These are phyloP conservation scores for Cubamyces lactineus DNA, from an alignment of 768 basidiomycete species.

Conservation along the genomic window DNA sequence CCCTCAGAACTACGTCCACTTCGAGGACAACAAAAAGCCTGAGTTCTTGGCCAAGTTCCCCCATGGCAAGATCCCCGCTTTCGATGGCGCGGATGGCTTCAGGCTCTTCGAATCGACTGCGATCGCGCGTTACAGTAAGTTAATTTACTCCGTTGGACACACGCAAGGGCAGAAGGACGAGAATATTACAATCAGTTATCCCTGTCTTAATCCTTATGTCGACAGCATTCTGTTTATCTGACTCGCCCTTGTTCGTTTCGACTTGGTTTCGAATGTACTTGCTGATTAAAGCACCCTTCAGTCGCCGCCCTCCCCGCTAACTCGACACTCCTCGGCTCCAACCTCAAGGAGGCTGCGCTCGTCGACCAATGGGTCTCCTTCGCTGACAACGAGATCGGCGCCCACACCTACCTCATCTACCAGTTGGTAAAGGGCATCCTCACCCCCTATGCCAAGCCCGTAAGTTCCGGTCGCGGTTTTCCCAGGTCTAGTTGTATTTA, in stretches of 20 bases:
- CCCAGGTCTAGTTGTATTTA: neutral
- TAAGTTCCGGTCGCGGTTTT: slow-evolving; percentile 40
- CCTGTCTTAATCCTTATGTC: slow-evolving; percentile 64
- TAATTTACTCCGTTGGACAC: slow-evolving; percentile 6
- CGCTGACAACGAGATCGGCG: slow-evolving; percentile 64
- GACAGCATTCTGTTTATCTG: slow-evolving; percentile 38
- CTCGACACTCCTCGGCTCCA: slow-evolving; percentile 72
- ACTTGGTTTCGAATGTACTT: slow-evolving; percentile 23
- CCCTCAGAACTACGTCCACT: slow-evolving; percentile 58
- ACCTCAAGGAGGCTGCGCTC: slow-evolving; percentile 66
- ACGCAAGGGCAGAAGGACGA: slow-evolving; percentile 41
- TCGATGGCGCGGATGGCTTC: slow-evolving; percentile 78
- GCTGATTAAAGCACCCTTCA: slow-evolving; percentile 37
- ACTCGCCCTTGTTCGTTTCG: slow-evolving; percentile 27
- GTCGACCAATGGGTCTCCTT: slow-evolving; percentile 88
- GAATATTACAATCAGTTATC: slow-evolving; percentile 60
- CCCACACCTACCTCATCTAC: slow-evolving; percentile 41
- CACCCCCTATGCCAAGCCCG: slow-evolving; percentile 81
- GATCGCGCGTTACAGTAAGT: slow-evolving; percentile 90
- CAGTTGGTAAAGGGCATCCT: slow-evolving; percentile 50
- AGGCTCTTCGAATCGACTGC: slow-evolving; percentile 75
- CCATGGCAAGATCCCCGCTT: slow-evolving; percentile 82
- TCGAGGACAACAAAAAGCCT: slow-evolving; percentile 68
- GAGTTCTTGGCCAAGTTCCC: slow-evolving; percentile 78
- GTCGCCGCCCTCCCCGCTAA: slow-evolving; percentile 81